Base-by-base conservation (phyloP, 2,329 filamentous ascomycete species). In the Coniochaeta ligniaria region DNA sequence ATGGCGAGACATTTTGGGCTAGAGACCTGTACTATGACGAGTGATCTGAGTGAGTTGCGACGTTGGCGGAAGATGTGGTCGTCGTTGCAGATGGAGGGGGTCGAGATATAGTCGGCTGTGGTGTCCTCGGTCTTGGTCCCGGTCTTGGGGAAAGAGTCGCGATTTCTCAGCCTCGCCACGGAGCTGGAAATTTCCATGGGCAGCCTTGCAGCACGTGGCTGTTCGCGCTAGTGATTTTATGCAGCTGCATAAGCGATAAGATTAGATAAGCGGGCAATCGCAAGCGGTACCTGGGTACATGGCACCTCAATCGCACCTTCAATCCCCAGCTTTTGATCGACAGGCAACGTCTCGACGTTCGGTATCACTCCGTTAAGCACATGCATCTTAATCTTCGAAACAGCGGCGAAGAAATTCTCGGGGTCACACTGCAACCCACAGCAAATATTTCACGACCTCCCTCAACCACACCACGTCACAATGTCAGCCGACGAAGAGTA, bases 1-100 rank as follows among this genome's bases (percentile, higher is more conserved):
- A 83, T 96, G 92, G 79, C 92, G 91, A 72, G 92, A 96, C 92
- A 96, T 96, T 72, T 45, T 61, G 52, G 33, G 36, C 35, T 28
- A 59, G 26, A 52, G 35, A 8, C 12, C 12, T 52, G 47, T 22
- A 28, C 5, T 52, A 14, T 31, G 26, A 41, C 35, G 35, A 58
- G 45, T 28, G 14, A 2, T 59, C 47, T 60, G 14, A 14, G 14
- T 55, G 50, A 31, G 9, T 5, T 11, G 26, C 2, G 6, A 3
- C 11, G 26, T 22, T 20, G 50, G 20, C 2, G 5, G 8, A n/a
- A 35, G 14, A 33, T 31, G 26, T 55, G 50, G 3, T 31, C 6
- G 35, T 52, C 6, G 22, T 31, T 26, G 28, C 22, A 9, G 6
- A 17, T 20, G 9, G 24, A 7, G 50, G 43, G 9, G 9, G 8